Percentiles rank a stretch among this genome's conserved stretches.
These are phyloP conservation scores for Yamadazyma blattariae DNA, from an alignment of 1,139 yeast genomes.

Conservation along the genomic window DNA sequence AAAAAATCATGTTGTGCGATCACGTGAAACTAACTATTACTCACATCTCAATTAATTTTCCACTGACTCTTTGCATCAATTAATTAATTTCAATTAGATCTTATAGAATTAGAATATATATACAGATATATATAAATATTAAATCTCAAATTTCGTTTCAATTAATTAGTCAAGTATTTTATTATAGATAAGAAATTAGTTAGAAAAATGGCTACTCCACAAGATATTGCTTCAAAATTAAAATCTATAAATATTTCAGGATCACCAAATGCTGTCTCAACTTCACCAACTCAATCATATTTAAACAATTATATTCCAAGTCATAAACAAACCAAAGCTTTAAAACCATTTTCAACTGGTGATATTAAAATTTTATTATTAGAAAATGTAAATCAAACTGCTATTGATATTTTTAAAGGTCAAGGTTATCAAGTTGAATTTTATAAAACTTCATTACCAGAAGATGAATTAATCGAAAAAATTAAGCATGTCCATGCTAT, in stretches of 20 bases:
- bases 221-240: slow-evolving; percentile 65
- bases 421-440: slow-evolving; percentile 98
- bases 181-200: slow-evolving; percentile 1
- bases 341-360: slow-evolving; percentile 87
- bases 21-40: slow-evolving; percentile 3
- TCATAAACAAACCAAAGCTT: slow-evolving; percentile 58
- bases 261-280: slow-evolving; percentile 70
- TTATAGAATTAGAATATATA: no score
- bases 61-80: slow-evolving; percentile 2
- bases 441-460: slow-evolving; percentile 84
- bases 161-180: no score
- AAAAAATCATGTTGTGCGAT: not conserved
- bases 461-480: slow-evolving; percentile 92
- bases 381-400: slow-evolving; percentile 92
- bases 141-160: no score
- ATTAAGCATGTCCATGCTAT: slow-evolving; percentile 92
- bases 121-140: not conserved
- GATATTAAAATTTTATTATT: slow-evolving; percentile 87
- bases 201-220: slow-evolving; percentile 69
- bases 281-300: slow-evolving; percentile 63
- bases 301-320: slow-evolving; percentile 39
- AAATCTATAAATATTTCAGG: slow-evolving; percentile 50
- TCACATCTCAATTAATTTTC: slow-evolving; percentile 1
- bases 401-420: slow-evolving; percentile 74
- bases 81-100: not conserved